Evolutionary conservation across 176 grass and related monocot genomes (phyloP).

Genomic region (Oryza australiensis): DNA sequence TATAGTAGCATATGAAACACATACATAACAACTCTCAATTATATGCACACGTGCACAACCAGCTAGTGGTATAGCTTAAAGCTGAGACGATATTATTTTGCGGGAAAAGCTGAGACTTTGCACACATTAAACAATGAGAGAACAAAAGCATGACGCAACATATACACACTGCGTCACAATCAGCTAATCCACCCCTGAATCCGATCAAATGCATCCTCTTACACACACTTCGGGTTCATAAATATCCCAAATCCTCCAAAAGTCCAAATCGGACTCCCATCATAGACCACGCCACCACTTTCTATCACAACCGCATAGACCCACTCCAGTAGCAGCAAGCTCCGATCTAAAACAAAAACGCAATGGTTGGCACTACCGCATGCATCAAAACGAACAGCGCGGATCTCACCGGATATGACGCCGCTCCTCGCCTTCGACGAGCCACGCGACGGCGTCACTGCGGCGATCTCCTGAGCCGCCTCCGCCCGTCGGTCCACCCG

Average conservation of each 20-base stretch:
- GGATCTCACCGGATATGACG: conserved; percentile 55
- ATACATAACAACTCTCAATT: background rate
- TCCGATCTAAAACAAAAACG: conserved; percentile 15
- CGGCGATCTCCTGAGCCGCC: too few species aligned
- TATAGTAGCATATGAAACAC: background rate
- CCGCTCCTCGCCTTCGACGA: conserved; percentile 18
- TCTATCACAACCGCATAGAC: background rate
- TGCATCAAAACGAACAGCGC: background rate
- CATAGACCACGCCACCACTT: background rate
- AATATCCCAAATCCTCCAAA: background rate
- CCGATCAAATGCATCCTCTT: background rate
- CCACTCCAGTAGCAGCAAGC: background rate
- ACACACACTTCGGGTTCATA: background rate
- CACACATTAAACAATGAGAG: background rate
- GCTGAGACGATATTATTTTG: background rate
- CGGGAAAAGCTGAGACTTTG: background rate
- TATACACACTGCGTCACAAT: background rate
- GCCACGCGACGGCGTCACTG: conserved; percentile 26
- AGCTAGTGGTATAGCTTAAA: background rate
- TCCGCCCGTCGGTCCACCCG: too few species aligned
- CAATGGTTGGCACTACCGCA: background rate
- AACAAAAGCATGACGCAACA: background rate
- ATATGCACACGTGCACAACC: background rate
- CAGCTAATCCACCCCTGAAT: background rate
- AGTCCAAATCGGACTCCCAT: background rate